phyloP scores from a whole-genome alignment of 2,329 filamentous ascomycete species.

The Knufia petricola region DNA sequence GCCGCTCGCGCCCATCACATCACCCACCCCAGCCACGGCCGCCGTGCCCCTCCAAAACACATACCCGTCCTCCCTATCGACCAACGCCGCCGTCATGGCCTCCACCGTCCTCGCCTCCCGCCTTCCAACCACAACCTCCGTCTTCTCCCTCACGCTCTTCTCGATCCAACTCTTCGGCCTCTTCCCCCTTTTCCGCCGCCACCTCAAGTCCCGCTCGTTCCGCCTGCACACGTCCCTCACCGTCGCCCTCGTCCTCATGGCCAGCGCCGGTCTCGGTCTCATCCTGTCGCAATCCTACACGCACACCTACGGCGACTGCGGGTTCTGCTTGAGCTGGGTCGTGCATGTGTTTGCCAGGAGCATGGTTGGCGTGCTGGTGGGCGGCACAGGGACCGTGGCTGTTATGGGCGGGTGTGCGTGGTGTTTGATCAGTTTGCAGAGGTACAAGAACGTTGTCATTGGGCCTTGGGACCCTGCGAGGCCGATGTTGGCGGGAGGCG shows the following conservation, averaged over 20 bases:
- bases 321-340: slow-evolving; percentile 39
- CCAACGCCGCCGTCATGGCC: slow-evolving; percentile 93
- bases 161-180: slow-evolving; percentile 94
- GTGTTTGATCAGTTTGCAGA: slow-evolving; percentile 95
- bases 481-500: slow-evolving; percentile 42
- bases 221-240: slow-evolving; percentile 71
- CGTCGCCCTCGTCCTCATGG: slow-evolving; percentile 63
- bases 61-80: slow-evolving; percentile 61
- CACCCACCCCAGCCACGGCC: neutral
- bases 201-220: slow-evolving; percentile 74
- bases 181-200: slow-evolving; percentile 92
- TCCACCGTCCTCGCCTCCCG: slow-evolving; percentile 87
- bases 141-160: slow-evolving; percentile 91
- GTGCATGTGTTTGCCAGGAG: slow-evolving; percentile 45
- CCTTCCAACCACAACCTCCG: slow-evolving; percentile 79
- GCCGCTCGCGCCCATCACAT: neutral
- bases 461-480: slow-evolving; percentile 95
- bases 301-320: slow-evolving; percentile 23
- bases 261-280: slow-evolving; percentile 66
- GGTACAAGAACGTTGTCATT: slow-evolving; percentile 98
- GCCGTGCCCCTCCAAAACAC: slow-evolving; percentile 26
- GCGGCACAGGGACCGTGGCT: slow-evolving; percentile 62
- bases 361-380: slow-evolving; percentile 65
- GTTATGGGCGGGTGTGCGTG: slow-evolving; percentile 90
- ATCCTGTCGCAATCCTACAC: slow-evolving; percentile 42